Evolutionary conservation across 2,329 filamentous ascomycete species (phyloP), one percentile per base, ranked within the genome.

Genomic region (Aspergillus texensis): DNA sequence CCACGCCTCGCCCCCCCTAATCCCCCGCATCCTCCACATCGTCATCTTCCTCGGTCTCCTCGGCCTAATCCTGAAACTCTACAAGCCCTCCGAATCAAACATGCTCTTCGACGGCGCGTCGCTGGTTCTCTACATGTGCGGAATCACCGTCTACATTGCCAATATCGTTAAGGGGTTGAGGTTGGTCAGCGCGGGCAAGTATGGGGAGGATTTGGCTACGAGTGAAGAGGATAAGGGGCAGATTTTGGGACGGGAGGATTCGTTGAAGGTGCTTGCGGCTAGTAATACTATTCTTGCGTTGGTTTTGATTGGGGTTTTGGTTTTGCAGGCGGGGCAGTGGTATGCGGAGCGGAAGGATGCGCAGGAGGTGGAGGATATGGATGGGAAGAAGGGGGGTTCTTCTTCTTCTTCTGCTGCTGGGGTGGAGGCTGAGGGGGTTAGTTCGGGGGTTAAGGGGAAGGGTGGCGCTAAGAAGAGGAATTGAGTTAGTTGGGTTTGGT

Each of bases 291-390:
- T 99, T 75, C 81, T 98, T 62, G 95, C 94, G 41, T 85, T 99
- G 52, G 93, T 99, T 34, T 81, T 99, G 59, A 89, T 98, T 3
- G 95, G 95, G 6, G 92, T 99, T 11, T 78, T 99, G 68, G 92
- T 97, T 39, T 81, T 99, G 74, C 95, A 99, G 86, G 93, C 93
- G 24, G 95, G 95, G 12, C 93, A 98, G 85, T 98, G 94, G 95
- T 99, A 99, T 81, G 95, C 95, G 30, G 94, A 98, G 85, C 86
- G 92, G 75, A 96, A 96, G 82, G 94, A 98, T 79, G 85, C 85
- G 73, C 91, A 94, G 76, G 94, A 97, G 78, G 84, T 86, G 61
- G 88, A 87, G 74, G 86, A 88, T 75, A 84, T 90, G 16, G 68
- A 68, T 67, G 86, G 89, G 69, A 80, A 83, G 77, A 83, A 81